phyloP scores from a whole-genome alignment of 306 rosid species.

The Argentina anserina region DNA sequence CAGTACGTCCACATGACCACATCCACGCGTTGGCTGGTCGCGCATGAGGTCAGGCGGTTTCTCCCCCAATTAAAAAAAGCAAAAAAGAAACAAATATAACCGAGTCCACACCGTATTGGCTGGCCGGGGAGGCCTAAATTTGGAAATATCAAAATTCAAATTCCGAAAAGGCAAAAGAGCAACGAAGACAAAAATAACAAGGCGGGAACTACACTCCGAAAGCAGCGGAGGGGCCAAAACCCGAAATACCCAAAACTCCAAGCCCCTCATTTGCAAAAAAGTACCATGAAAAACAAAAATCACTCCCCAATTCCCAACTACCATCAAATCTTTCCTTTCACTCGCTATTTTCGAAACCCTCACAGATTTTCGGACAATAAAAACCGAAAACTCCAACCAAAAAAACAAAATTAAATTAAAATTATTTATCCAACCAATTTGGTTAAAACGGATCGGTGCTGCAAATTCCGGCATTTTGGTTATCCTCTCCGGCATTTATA shows the following conservation, averaged over 20 bases:
- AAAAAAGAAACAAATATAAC: too few species aligned
- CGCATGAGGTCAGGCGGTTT: neutral
- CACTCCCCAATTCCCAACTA: neutral
- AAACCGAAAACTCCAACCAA: neutral
- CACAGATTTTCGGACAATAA: neutral
- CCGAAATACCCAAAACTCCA: neutral
- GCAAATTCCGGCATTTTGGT: constrained; percentile 12
- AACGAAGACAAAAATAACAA: constrained; percentile 20
- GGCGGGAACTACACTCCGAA: constrained; percentile 42
- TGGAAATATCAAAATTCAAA: neutral
- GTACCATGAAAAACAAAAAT: neutral
- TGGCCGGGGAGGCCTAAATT: neutral
- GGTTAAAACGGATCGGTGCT: constrained; percentile 22
- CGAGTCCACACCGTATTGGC: neutral
- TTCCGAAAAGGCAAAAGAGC: neutral
- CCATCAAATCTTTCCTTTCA: constrained; percentile 17
- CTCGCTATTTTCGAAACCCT: neutral
- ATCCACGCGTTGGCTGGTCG: neutral
- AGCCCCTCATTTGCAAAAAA: constrained; percentile 10
- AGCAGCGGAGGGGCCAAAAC: constrained; percentile 4
- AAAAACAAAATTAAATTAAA: neutral
- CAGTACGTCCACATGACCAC: neutral
- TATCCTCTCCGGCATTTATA: constrained; percentile 14
- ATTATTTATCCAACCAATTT: neutral
- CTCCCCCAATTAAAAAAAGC: neutral